Conservation (phyloP, 129 eudicot species). For the Pulicaria dysenterica region DNA sequence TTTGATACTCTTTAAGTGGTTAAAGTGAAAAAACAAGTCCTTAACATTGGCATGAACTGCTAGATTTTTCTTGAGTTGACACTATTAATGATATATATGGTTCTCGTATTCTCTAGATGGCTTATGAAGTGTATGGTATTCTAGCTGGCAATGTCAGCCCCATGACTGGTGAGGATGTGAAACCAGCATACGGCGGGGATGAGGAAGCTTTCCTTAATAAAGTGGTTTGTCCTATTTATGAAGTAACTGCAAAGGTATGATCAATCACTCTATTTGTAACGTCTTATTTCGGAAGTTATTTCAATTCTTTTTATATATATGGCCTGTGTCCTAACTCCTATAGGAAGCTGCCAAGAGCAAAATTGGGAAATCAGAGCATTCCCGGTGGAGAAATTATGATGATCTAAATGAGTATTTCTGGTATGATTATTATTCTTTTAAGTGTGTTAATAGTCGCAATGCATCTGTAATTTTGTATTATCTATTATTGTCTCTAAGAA, state of each 20-base stretch:
- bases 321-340: constrained; percentile 4
- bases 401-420: constrained; percentile 90
- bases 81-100: not conserved
- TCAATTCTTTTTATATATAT: too few species aligned
- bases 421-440: constrained; percentile 32
- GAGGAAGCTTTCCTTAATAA: constrained; percentile 84
- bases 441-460: too few species aligned
- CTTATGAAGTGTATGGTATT: constrained; percentile 92
- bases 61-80: not conserved
- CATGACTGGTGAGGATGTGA: constrained; percentile 91
- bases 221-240: constrained; percentile 94
- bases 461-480: too few species aligned
- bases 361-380: constrained; percentile 73
- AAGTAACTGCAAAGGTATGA: constrained; percentile 77
- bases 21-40: too few species aligned
- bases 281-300: constrained; percentile 3
- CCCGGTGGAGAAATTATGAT: constrained; percentile 94
- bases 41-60: too few species aligned
- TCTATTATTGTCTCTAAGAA: constrained; percentile 8
- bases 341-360: constrained; percentile 92
- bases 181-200: constrained; percentile 97
- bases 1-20: not conserved
- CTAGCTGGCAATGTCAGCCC: constrained; percentile 95
- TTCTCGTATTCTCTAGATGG: constrained; percentile 68
- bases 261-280: not conserved